Evolutionary conservation across 2,329 filamentous ascomycete species (phyloP), one percentile per base, ranked within the genome.

Genomic region (Talaromyces funiculosus): DNA sequence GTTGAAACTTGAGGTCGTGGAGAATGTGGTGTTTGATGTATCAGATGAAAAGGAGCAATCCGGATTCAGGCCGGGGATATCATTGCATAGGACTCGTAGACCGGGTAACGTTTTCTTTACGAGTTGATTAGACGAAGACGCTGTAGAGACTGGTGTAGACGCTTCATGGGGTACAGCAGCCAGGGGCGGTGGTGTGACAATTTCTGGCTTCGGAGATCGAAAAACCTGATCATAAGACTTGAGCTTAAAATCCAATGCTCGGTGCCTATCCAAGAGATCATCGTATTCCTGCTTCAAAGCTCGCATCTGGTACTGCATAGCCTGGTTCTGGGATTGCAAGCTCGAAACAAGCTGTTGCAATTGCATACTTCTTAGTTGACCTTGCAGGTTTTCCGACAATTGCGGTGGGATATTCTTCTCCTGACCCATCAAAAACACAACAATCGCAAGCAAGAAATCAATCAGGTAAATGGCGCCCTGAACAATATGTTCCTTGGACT

Each of bases 401-500:
- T 75, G 71, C 12, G 68, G 68, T 7, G 71, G 67, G 56, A 73
- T 67, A 57, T 74, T 64, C 43, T 70, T 71, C 53, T 74, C 73
- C 62, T 72, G 69, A 47, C 69, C 68, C 57, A 75, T 69, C 37
- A 75, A 65, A 57, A 71, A 68, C 12, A 71, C 65, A 38, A 75
- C 75, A 45, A 75, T 71, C 20, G 69, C 61, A 31, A 72, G 68
- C 71, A 75, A 73, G 58, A 75, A 75, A 61, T 75, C 73, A 43
- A 75, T 71, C 14, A 75, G 66, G 54, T 70, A 72, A 57, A 75
- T 71, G 3, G 73, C 71, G 7, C 69, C 73, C 64, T 74, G 71
- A 12, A 75, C 71, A 20, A 75, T 75, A 61, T 76, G 73, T 59
- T 75, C 73, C 65, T 76, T 76, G n/a, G 74, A 76, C 42, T 76